Evolutionary conservation across 2,329 filamentous ascomycete genomes (phyloP).

Genomic region (Alternaria sp.): DNA sequence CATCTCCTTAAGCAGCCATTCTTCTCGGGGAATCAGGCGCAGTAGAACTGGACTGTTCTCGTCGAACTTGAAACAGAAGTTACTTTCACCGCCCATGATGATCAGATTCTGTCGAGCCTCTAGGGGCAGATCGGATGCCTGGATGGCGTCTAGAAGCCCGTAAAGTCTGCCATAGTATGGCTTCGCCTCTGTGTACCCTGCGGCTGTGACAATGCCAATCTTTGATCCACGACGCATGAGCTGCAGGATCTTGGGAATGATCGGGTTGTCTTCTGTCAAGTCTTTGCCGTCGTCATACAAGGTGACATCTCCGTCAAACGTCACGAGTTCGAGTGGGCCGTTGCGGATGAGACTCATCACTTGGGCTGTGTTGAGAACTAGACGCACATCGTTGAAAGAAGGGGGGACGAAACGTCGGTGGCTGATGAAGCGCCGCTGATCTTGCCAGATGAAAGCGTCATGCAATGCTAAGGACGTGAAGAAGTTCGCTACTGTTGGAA

Average conservation of each 20-base stretch:
- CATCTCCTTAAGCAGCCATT: slow-evolving; percentile 83
- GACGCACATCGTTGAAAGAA: slow-evolving; percentile 93
- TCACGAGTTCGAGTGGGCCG: slow-evolving; percentile 80
- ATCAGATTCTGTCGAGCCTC: slow-evolving; percentile 79
- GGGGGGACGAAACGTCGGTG: slow-evolving; percentile 91
- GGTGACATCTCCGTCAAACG: slow-evolving; percentile 97
- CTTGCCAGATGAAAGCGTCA: slow-evolving; percentile 90
- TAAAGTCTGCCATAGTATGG: slow-evolving; percentile 87
- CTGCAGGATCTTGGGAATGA: slow-evolving; percentile 71
- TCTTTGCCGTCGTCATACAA: slow-evolving; percentile 84
- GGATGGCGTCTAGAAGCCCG: slow-evolving; percentile 82
- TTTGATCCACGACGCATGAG: slow-evolving; percentile 79
- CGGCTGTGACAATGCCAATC: slow-evolving; percentile 95
- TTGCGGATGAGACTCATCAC: slow-evolving; percentile 83
- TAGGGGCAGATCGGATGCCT: slow-evolving; percentile 66
- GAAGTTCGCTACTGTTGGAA: slow-evolving; percentile 90
- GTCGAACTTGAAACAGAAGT: slow-evolving; percentile 88
- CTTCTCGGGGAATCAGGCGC: slow-evolving; percentile 65
- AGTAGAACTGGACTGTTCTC: slow-evolving; percentile 70
- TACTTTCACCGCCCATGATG: slow-evolving; percentile 94
- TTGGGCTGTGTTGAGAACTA: slow-evolving; percentile 94
- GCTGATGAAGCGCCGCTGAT: slow-evolving; percentile 83
- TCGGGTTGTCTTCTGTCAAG: slow-evolving; percentile 75
- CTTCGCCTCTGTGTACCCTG: slow-evolving; percentile 87
- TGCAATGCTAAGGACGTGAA: slow-evolving; percentile 88